Evolutionary conservation across 352 stramenopile species (phyloP), one percentile per base, ranked within the genome.

Genomic region (Globisporangium viniferum): DNA sequence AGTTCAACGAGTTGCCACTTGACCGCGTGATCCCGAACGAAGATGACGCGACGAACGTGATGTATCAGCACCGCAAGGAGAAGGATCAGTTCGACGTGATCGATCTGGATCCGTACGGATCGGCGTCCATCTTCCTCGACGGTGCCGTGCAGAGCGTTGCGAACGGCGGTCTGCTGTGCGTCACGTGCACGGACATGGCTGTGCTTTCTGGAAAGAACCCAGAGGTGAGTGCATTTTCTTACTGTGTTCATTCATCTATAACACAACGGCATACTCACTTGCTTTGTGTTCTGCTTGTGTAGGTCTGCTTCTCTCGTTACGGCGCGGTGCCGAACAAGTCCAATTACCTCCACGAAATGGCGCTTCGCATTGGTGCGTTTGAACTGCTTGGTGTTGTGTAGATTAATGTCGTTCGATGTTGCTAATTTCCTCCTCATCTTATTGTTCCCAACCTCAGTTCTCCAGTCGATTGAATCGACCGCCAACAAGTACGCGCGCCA

Each of bases 171-270:
- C 77, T 99, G 49, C 76, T 99, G 36, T 99, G 96, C 75, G 89
- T 99, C n/a, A 99, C 98, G 5, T 99, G 97, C 78, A 99, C 98
- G 3, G 98, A 99, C 69, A 99, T 99, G 95, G 94, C 89, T 6
- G 91, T 97, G 65, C 81, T 95, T 9, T 96, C 87, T 0, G 89
- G 89, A 33, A 96, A 95, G 73, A 92, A 94, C 67, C 88, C 89
- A 1, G 89, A 96, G 53, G 85, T 94, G n/a, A 10, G 61, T 54
- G 22, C 33, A 61, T 48, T 48, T 14, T 20, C 8, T 2, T 54
- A 20, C 31, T 33, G n/a, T 46, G 18, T 7, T 8, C 3, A 59
- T 7, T 22, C 8, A 7, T 41, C n/a, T 44, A 2, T 10, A n/a
- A 18, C 14, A 24, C 55, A 10, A 22, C 8, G 1, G n/a, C 8